Evolutionary conservation across 2,329 filamentous ascomycete species (phyloP).

Genomic region (Trichoderma brevicompactum): DNA sequence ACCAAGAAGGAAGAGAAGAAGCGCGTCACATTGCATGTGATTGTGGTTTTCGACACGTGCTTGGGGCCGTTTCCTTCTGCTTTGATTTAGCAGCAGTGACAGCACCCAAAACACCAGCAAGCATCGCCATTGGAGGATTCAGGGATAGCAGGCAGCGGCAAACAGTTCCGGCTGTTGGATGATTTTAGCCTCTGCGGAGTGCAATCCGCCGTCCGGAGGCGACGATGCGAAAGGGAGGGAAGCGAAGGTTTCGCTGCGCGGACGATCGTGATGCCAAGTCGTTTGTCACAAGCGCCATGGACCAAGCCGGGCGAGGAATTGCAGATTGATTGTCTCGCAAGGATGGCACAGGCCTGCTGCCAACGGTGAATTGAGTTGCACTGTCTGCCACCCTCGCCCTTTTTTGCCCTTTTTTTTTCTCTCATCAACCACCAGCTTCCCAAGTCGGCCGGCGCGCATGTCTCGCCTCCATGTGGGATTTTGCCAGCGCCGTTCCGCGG

Average conservation of each 20-base stretch:
- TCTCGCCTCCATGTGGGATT: constrained; percentile 17
- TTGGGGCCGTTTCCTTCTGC: neutral
- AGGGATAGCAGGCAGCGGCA: too few relatives aligned
- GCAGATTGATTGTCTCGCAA: neutral
- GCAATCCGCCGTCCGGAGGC: too few relatives aligned
- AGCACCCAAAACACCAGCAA: too few relatives aligned
- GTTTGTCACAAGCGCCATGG: too few relatives aligned
- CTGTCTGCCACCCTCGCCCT: neutral
- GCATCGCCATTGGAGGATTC: too few relatives aligned
- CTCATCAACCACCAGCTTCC: neutral
- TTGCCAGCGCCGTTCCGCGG: neutral
- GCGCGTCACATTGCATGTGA: constrained; percentile 27
- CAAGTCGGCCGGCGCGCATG: neutral
- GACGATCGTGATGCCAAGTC: too few relatives aligned
- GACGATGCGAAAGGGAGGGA: too few relatives aligned
- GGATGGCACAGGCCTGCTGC: constrained; percentile 16
- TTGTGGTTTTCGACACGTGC: constrained; percentile 23
- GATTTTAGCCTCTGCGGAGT: too few relatives aligned
- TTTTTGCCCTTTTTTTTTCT: neutral
- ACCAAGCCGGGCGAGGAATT: neutral
- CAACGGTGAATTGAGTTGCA: constrained; percentile 2
- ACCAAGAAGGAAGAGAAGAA: neutral
- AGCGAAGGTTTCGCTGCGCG: too few relatives aligned
- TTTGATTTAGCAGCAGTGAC: too few relatives aligned
- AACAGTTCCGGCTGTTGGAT: too few relatives aligned